These are phyloP conservation scores for Pneumocystis sp. DNA, from an alignment of 1,139 yeast genomes.

Conservation along the genomic window DNA sequence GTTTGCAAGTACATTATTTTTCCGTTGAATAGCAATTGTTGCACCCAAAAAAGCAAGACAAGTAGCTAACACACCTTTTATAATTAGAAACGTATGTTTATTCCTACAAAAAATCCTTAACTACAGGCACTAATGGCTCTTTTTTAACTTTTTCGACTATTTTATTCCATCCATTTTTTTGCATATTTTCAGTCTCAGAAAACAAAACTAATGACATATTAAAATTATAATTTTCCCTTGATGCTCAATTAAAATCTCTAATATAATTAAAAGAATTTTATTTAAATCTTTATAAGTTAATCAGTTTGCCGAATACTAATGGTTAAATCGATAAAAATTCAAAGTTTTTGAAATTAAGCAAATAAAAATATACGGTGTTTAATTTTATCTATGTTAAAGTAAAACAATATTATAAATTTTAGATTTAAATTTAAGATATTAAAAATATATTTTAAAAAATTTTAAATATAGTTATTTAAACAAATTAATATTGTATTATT, in stretches of 20 bases:
- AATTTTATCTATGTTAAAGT: too few species aligned
- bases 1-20: constrained; percentile 7
- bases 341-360: too few species aligned
- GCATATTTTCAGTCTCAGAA: neutral
- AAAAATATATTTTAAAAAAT: too few species aligned
- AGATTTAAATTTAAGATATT: too few species aligned
- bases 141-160: constrained; percentile 1
- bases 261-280: neutral
- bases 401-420: too few species aligned
- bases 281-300: neutral
- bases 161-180: neutral
- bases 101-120: neutral
- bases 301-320: neutral
- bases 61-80: constrained; percentile 7
- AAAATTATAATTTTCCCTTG: neutral
- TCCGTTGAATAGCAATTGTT: constrained; percentile 5
- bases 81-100: neutral
- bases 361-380: too few species aligned
- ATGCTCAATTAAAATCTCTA: neutral
- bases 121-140: constrained; percentile 10
- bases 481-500: too few species aligned
- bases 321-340: too few species aligned
- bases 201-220: neutral
- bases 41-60: constrained; percentile 12
- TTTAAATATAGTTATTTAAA: too few species aligned